Evolutionary conservation across 2,329 filamentous ascomycete species (phyloP), one percentile per base, ranked within the genome.

Genomic region (Sporothrix brunneoviolacea): DNA sequence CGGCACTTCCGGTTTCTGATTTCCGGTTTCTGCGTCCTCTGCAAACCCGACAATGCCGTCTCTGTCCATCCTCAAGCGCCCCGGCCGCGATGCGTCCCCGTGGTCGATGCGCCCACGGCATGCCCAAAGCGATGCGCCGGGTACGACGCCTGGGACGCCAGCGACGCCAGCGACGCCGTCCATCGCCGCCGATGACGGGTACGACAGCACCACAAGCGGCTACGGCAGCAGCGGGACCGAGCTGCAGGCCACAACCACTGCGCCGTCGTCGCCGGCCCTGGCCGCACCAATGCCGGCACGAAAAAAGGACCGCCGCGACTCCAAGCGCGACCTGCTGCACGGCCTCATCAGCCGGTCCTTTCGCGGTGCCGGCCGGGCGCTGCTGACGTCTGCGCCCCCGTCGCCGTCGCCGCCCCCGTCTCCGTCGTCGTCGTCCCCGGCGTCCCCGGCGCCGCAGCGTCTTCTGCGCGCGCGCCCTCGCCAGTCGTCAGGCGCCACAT

Each of bases 31-130:
- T 10, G 6, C 36, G 7, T 33, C 4, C 12, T 21, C 8, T 7
- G 4, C 32, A 21, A 7, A 15, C 35, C 33, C 22, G 12, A 38
- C 53, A 35, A 68, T 68, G 65, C 64, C 63, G 35, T 62, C 63
- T 16, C 59, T 68, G 35, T 62, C 63, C 22, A 58, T 63, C 8
- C 56, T 64, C 49, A 63, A 61, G 46, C 61, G 62, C 47, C 60
- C 59, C 36, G 58, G 57, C 3, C 58, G 58, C 51, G 55, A 57
- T 49, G 41, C 19, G 5, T 38, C 49, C 10, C 22, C 54, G 12
- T 53, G 54, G 55, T 50, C 53, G 18, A 13, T 18, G 32, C 39
- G 32, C 54, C 32, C 51, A 36, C 40, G 49, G 41, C 32, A 53
- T 19, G 10, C 8, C 24, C 13, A n/a, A 7, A 10, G 16, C 18